Conservation (phyloP, 2,329 filamentous ascomycete genomes). For the Colletotrichum horii region DNA sequence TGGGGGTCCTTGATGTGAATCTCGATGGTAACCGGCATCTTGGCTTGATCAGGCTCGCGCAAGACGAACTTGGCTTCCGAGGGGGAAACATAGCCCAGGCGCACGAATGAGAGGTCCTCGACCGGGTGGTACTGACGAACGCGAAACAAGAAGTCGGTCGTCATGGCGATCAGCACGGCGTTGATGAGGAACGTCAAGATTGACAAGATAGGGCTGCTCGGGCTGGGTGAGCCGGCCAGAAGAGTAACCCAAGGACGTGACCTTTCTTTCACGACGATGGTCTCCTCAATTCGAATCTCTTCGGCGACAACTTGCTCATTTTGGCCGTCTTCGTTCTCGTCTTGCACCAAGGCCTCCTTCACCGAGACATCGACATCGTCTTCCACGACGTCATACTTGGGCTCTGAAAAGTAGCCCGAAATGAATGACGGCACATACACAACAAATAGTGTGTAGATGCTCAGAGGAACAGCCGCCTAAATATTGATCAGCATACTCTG, state of each 20-base stretch:
- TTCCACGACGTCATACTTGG: slow-evolving; percentile 63
- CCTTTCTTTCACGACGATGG: slow-evolving; percentile 62
- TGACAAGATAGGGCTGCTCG: slow-evolving; percentile 70
- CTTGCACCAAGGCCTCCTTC: slow-evolving; percentile 45
- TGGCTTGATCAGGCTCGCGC: slow-evolving; percentile 77
- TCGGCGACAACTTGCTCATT: slow-evolving; percentile 43
- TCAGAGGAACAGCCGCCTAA: slow-evolving; percentile 25
- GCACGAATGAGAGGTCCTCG: slow-evolving; percentile 81
- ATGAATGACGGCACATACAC: slow-evolving; percentile 71
- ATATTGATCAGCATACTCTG: background rate
- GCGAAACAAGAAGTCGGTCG: slow-evolving; percentile 79
- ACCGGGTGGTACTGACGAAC: slow-evolving; percentile 72
- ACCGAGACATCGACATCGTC: slow-evolving; percentile 64
- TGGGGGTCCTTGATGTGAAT: slow-evolving; percentile 61
- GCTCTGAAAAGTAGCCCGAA: slow-evolving; percentile 59
- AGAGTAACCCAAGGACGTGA: slow-evolving; percentile 68
- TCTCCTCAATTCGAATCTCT: slow-evolving; percentile 68
- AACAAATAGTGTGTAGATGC: slow-evolving; percentile 64
- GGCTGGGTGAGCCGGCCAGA: slow-evolving; percentile 77
- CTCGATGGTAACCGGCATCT: slow-evolving; percentile 78
- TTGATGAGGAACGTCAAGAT: slow-evolving; percentile 76
- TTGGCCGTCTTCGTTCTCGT: slow-evolving; percentile 39
- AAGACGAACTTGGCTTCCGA: slow-evolving; percentile 81
- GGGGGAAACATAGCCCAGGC: slow-evolving; percentile 86
- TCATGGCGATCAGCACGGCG: slow-evolving; percentile 68